Conservation (phyloP, 148 eudicot genomes). For the Diospyros kaki region DNA sequence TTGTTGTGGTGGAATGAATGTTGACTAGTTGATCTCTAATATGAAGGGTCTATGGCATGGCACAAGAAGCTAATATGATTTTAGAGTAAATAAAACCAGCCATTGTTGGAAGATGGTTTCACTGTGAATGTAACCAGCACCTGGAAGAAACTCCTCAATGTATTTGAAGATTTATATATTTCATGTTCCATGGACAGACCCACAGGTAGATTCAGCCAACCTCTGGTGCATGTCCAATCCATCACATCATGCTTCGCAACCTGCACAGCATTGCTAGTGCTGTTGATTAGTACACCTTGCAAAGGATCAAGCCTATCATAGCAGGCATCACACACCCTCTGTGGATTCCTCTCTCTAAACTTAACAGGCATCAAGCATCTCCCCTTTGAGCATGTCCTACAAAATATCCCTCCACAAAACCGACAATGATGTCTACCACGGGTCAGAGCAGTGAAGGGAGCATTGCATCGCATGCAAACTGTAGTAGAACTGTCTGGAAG, state of each 20-base stretch:
- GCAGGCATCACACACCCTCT: slow-evolving; percentile 98
- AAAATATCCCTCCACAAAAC: slow-evolving; percentile 94
- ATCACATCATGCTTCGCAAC: slow-evolving; percentile 92
- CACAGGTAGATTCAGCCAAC: slow-evolving; percentile 97
- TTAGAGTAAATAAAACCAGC: neutral
- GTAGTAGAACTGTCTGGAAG: slow-evolving; percentile 84
- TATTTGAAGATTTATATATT: slow-evolving; percentile 73
- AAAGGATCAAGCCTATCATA: slow-evolving; percentile 96
- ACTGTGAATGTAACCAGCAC: slow-evolving; percentile 22
- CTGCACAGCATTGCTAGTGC: slow-evolving; percentile 87
- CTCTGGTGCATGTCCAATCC: slow-evolving; percentile 92
- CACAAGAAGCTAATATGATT: slow-evolving; percentile 1
- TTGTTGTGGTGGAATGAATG: neutral
- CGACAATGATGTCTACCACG: slow-evolving; percentile 98
- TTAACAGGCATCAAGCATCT: slow-evolving; percentile 92
- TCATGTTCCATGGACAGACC: slow-evolving; percentile 98
- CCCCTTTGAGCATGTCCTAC: slow-evolving; percentile 85
- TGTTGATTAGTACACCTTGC: slow-evolving; percentile 78
- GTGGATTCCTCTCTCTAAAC: slow-evolving; percentile 95
- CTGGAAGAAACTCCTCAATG: slow-evolving; percentile 82
- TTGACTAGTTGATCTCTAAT: neutral
- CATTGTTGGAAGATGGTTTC: neutral
- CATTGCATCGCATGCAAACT: slow-evolving; percentile 89
- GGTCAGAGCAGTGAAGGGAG: slow-evolving; percentile 75
- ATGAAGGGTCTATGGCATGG: neutral